Base-by-base conservation (phyloP, 2,329 filamentous ascomycete genomes). In the Calonectria crousiana region DNA sequence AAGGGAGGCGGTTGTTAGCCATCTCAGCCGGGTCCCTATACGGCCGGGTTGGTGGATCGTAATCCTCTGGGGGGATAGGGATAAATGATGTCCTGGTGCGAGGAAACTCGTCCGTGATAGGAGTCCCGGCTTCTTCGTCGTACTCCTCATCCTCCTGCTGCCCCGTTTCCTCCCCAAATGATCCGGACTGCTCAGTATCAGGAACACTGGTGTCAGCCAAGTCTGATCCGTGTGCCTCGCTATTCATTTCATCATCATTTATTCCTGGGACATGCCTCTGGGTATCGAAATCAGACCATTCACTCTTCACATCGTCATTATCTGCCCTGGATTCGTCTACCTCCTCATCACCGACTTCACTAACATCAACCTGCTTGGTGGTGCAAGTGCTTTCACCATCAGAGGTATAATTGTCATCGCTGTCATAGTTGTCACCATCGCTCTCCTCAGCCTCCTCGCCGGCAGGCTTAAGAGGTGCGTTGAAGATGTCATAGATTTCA, bases 401-500 rank as follows among this genome's bases (percentile, higher is more conserved):
- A 78, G 94, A 98, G 3, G 94, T 96, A 83, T 97, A 98, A 78
- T 95, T 93, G 30, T 87, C 90, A 77, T 96, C 91, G 3, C 90
- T 90, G 78, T 95, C 93, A 77, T 94, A 94, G 58, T 93, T 92
- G 71, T 93, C 92, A 18, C 95, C 92, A 3, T 89, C 88, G 67
- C 85, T 88, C 51, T 85, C 86, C 10, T 87, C 86, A 1, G 79
- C 82, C 3, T 83, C 79, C 16, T 81, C 70, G 2, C 75, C 62
- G 60, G 72, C 71, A 67, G 81, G 20, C 77, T 81, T 74, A 77
- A 83, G 68, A 2, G 97, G 96, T 72, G 97, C 94, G 81, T 97
- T 98, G 86, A 98, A 99, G 62, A 99, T 95, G 72, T 95, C 95
- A 81, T 98, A 98, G 67, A 99, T 98, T 79, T 99, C 97, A 79